Percentiles rank a stretch among this genome's conserved stretches.
Conservation (phyloP, 495 filamentous ascomycete genomes). For the Penicillium riverlandense region DNA sequence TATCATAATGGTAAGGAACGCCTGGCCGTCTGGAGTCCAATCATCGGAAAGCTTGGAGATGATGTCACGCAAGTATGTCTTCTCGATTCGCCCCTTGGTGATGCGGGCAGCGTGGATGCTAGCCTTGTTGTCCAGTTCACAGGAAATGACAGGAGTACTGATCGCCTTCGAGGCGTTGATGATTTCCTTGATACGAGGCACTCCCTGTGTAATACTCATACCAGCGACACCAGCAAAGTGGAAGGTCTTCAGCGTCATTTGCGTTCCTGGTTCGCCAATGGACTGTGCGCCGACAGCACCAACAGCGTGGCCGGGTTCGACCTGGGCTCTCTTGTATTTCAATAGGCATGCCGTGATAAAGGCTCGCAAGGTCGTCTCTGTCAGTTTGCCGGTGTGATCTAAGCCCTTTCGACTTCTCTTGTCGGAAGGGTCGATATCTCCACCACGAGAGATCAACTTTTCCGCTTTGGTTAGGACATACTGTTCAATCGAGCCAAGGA, state of each 20-base stretch:
- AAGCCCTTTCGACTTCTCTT: conserved; percentile 34
- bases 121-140: conserved; percentile 63
- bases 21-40: conserved; percentile 61
- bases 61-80: conserved; percentile 44
- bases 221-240: conserved; percentile 99
- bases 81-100: conserved; percentile 88
- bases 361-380: conserved; percentile 56
- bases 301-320: conserved; percentile 94
- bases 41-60: conserved; percentile 73
- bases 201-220: conserved; percentile 98
- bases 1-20: conserved; percentile 66
- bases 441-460: conserved; percentile 38
- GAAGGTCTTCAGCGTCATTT: conserved; percentile 99
- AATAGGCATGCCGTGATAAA: conserved; percentile 79
- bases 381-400: conserved; percentile 75
- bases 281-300: conserved; percentile 96
- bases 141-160: conserved; percentile 88
- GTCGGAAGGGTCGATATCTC: conserved; percentile 32
- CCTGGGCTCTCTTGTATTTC: conserved; percentile 84
- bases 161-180: conserved; percentile 94
- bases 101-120: conserved; percentile 70
- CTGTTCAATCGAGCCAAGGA: conserved; percentile 66
- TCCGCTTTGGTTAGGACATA: conserved; percentile 56
- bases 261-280: conserved; percentile 95
- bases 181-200: conserved; percentile 99